These are phyloP conservation scores for Coemansia sp. DNA, from an alignment of 192 early-diverging fungal species.

Conservation along the genomic window DNA sequence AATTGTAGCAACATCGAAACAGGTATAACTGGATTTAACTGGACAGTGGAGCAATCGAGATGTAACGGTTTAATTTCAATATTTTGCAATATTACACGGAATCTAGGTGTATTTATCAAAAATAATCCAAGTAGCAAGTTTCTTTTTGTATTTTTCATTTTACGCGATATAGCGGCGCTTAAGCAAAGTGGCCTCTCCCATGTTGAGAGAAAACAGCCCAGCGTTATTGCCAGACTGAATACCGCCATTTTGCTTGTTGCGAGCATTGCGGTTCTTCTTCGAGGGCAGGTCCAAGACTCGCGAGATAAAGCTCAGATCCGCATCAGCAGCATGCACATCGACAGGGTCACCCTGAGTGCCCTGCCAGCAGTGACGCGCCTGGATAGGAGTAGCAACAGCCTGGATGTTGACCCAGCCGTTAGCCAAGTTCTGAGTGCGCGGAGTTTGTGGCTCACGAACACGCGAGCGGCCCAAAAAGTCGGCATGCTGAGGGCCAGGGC, in stretches of 20 bases:
- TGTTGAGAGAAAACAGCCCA: constrained; percentile 50
- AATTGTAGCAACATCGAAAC: not conserved
- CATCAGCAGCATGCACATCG: constrained; percentile 52
- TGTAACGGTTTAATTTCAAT: not conserved
- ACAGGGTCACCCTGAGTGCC: constrained; percentile 56
- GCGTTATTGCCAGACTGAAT: constrained; percentile 6
- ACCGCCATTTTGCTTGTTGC: constrained; percentile 22
- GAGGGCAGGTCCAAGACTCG: constrained; percentile 46
- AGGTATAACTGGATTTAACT: not conserved
- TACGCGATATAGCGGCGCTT: constrained; percentile 47
- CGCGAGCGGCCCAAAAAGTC: constrained; percentile 26
- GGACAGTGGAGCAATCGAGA: not conserved
- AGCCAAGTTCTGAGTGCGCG: constrained; percentile 45
- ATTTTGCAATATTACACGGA: not conserved
- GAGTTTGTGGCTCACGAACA: constrained; percentile 28
- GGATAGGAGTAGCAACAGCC: constrained; percentile 49
- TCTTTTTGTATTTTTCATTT: not conserved
- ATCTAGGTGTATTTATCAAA: not conserved
- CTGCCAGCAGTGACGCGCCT: constrained; percentile 59
- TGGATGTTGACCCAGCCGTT: constrained; percentile 56
- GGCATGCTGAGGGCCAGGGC: constrained; percentile 38
- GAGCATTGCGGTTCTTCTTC: constrained; percentile 48
- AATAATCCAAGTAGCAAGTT: not conserved
- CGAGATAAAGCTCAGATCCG: constrained; percentile 54
- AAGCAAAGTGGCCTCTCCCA: constrained; percentile 53